These are phyloP conservation scores for Apiotrichum porosum DNA, from an alignment of 1,284 basidiomycete species.

Conservation along the genomic window DNA sequence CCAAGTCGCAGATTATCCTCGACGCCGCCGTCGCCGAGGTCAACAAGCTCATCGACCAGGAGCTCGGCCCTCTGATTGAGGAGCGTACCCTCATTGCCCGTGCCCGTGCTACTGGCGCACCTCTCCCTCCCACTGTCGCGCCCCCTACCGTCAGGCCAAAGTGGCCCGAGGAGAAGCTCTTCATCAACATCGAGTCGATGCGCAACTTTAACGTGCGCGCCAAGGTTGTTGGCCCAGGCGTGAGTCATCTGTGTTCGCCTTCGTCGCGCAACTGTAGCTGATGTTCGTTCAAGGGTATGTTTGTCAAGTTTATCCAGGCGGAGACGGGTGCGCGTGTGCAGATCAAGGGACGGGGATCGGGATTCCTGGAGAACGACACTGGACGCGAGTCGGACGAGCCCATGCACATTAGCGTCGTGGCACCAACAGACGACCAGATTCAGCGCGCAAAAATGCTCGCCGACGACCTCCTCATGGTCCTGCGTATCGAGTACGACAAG, in stretches of 20 bases:
- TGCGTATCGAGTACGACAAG: slow-evolving; percentile 78
- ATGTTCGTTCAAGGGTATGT: slow-evolving; percentile 87
- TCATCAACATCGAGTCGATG: slow-evolving; percentile 79
- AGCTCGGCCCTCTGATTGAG: slow-evolving; percentile 82
- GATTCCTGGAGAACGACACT: slow-evolving; percentile 92
- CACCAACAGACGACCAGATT: slow-evolving; percentile 82
- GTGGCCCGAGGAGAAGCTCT: slow-evolving; percentile 93
- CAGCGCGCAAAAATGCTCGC: slow-evolving; percentile 80
- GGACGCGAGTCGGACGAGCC: slow-evolving; percentile 85
- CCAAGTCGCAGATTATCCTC: slow-evolving; percentile 70
- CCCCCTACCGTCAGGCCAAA: slow-evolving; percentile 58
- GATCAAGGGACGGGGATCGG: slow-evolving; percentile 92
- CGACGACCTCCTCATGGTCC: slow-evolving; percentile 81
- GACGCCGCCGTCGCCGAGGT: slow-evolving; percentile 76
- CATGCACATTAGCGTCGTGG: slow-evolving; percentile 93
- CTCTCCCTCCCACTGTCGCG: slow-evolving; percentile 19
- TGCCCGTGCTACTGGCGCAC: slow-evolving; percentile 42
- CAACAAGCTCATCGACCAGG: slow-evolving; percentile 76
- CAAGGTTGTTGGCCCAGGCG: slow-evolving; percentile 91
- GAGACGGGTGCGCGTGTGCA: slow-evolving; percentile 97
- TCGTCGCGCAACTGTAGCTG: too few species aligned
- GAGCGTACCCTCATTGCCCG: slow-evolving; percentile 58
- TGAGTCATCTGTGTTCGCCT: too few species aligned
- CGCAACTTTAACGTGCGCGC: slow-evolving; percentile 96
- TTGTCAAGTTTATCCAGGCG: slow-evolving; percentile 96